These are phyloP conservation scores for Planoprotostelium fungivorum DNA, from an alignment of 78 protist genomes.

Conservation along the genomic window DNA sequence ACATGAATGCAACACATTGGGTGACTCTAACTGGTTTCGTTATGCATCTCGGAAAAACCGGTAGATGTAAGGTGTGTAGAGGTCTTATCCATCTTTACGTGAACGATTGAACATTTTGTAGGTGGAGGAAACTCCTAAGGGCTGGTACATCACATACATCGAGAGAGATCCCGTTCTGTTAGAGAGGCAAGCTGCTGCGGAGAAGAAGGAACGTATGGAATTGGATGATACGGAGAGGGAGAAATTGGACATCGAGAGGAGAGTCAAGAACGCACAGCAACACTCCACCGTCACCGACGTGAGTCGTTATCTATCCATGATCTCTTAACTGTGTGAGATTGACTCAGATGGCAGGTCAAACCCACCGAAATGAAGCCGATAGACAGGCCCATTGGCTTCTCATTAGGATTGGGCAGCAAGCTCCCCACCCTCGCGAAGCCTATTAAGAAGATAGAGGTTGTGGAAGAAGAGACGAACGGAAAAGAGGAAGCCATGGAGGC, in stretches of 20 bases:
- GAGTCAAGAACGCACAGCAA: slow-evolving; percentile 10
- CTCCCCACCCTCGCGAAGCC: not conserved
- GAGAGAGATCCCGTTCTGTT: slow-evolving; percentile 65
- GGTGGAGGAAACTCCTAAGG: slow-evolving; percentile 87
- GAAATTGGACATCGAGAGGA: slow-evolving; percentile 25
- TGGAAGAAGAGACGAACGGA: not conserved
- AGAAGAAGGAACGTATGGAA: slow-evolving; percentile 17
- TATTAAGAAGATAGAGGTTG: too few relatives aligned
- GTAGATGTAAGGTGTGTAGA: slow-evolving; percentile 32
- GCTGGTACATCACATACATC: slow-evolving; percentile 77
- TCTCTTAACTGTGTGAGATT: not conserved
- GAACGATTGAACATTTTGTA: not conserved
- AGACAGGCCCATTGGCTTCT: not conserved
- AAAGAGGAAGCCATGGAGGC: not conserved
- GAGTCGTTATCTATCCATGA: not conserved
- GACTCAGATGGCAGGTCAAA: not conserved
- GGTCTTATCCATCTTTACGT: not conserved
- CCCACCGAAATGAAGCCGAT: not conserved
- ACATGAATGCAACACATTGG: slow-evolving; percentile 84
- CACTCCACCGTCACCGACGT: not conserved
- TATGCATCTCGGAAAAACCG: slow-evolving; percentile 69
- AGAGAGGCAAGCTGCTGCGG: slow-evolving; percentile 3
- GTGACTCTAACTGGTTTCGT: slow-evolving; percentile 73
- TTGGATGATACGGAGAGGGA: slow-evolving; percentile 46
- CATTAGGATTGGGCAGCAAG: not conserved